Percentiles rank a stretch among this genome's conserved stretches.
phyloP scores from a whole-genome alignment of 106 monocot species.

The Phalaenopsis aphrodite region DNA sequence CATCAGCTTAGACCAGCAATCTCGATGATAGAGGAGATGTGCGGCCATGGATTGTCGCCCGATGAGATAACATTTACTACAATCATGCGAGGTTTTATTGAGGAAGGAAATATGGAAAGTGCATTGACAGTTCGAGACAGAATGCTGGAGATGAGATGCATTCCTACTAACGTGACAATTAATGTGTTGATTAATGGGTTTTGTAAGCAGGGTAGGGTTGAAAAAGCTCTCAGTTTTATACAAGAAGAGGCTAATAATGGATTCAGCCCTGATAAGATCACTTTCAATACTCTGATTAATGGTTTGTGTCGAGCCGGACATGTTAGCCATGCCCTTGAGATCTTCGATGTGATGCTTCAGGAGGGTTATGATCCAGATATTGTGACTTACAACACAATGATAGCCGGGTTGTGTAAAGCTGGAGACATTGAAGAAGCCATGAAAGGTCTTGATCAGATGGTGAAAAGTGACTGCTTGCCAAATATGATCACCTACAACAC shows the following conservation, averaged over 20 bases:
- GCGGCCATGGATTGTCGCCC: conserved; percentile 35
- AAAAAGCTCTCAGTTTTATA: conserved; percentile 62
- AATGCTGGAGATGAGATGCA: conserved; percentile 61
- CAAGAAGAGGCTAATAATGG: conserved; percentile 56
- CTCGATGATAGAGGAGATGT: conserved; percentile 81
- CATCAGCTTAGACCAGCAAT: conserved; percentile 66
- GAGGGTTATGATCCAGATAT: conserved; percentile 72
- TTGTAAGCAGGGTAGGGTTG: conserved; percentile 57
- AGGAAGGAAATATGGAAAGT: conserved; percentile 61
- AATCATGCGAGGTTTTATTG: conserved; percentile 76
- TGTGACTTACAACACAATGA: conserved; percentile 67
- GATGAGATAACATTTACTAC: conserved; percentile 92
- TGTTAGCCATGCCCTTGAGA: conserved; percentile 49
- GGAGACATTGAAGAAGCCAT: conserved; percentile 65
- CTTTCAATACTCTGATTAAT: conserved; percentile 71
- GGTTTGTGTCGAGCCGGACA: conserved; percentile 70
- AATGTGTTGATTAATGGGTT: conserved; percentile 71
- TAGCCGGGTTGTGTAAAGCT: conserved; percentile 64
- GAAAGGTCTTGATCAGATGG: conserved; percentile 57
- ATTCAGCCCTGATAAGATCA: conserved; percentile 74
- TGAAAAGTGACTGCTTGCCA: conserved; percentile 53
- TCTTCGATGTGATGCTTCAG: conserved; percentile 81
- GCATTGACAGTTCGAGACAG: conserved; percentile 54
- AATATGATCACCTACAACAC: conserved; percentile 82
- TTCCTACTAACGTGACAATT: conserved; percentile 46